Base-by-base conservation (phyloP, 2,329 filamentous ascomycete species). In the Alternaria conjuncta region DNA sequence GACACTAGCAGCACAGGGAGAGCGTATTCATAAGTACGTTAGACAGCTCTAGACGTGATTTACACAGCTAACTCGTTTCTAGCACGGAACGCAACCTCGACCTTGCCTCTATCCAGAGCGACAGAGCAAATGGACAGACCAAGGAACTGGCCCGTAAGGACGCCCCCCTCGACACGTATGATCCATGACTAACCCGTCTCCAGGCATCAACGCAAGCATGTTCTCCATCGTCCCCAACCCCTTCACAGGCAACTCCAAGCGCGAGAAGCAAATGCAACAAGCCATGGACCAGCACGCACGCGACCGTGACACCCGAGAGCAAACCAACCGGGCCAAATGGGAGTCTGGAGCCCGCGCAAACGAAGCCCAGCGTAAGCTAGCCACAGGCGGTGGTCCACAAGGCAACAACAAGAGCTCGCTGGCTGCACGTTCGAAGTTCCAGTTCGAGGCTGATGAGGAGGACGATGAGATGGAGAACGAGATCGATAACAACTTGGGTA, bases 181-280 rank as follows among this genome's bases (percentile, higher is more conserved):
- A 6, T 12, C 13, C 18, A 5, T 30, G n/a, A 28, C 61, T 63
- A 41, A 60, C 30, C 11, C 15, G 6, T 4, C 4, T 36, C 8
- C 57, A 74, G 71, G 88, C 1, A 84, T 96, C 54, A 97, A 97
- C 80, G 86, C 91, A 66, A 94, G 90, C 83, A 97, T 97, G 93
- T 97, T 97, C 75, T 92, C 92, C 6, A 87, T 94, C 74, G 90
- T 94, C 20, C 62, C 67, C 44, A 77, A 75, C 66, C 82, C 82
- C 6, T 84, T 97, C 77, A 96, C 92, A 0, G 88, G 79, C 50
- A 70, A 71, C 44, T 70, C 87, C 86, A 69, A 75, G 32, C 71
- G 75, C 25, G 92, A 96, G 68, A 84, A 90, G 55, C 86, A 88
- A 56, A 73, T 74, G 84, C 69, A 85, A 58, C 89, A 57, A 85